Percentiles rank a stretch among this genome's conserved stretches.
phyloP scores from a whole-genome alignment of 441 rosid genomes.

The Breynia disticha region DNA sequence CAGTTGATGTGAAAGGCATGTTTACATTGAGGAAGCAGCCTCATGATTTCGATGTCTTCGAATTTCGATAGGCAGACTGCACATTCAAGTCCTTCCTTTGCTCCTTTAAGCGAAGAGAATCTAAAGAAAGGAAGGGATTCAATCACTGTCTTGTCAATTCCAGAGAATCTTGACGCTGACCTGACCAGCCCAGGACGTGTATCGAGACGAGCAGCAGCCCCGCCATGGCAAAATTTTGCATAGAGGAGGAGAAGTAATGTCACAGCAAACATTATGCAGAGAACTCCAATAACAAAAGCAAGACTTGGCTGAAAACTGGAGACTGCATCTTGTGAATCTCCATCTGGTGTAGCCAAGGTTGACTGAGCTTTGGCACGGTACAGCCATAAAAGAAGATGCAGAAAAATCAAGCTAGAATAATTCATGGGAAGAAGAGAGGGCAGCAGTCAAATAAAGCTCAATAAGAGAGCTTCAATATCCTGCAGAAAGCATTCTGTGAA shows the following conservation, averaged over 20 bases:
- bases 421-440: constrained; percentile 24
- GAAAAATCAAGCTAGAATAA: constrained; percentile 9
- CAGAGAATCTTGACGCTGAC: constrained; percentile 50
- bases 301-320: constrained; percentile 59
- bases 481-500: constrained; percentile 10
- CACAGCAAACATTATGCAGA: constrained; percentile 47
- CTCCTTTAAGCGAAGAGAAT: constrained; percentile 37
- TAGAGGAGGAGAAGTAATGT: constrained; percentile 53
- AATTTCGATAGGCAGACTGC: constrained; percentile 85
- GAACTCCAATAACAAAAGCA: constrained; percentile 63
- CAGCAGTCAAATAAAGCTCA: no score
- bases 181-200: constrained; percentile 17
- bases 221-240: constrained; percentile 54
- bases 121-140: constrained; percentile 72
- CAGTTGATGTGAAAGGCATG: constrained; percentile 77
- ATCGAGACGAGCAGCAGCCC: constrained; percentile 3
- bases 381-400: constrained; percentile 8
- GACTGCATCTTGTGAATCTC: constrained; percentile 22
- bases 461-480: neutral
- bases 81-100: constrained; percentile 52
- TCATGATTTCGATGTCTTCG: constrained; percentile 65
- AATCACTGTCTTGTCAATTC: constrained; percentile 54
- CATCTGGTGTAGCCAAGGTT: neutral
- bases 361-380: constrained; percentile 32
- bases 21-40: constrained; percentile 68